Percentiles rank a stretch among this genome's conserved stretches.
Evolutionary conservation across 352 stramenopile species (phyloP).

Genomic region (Thalassiosira livingstoniorum): DNA sequence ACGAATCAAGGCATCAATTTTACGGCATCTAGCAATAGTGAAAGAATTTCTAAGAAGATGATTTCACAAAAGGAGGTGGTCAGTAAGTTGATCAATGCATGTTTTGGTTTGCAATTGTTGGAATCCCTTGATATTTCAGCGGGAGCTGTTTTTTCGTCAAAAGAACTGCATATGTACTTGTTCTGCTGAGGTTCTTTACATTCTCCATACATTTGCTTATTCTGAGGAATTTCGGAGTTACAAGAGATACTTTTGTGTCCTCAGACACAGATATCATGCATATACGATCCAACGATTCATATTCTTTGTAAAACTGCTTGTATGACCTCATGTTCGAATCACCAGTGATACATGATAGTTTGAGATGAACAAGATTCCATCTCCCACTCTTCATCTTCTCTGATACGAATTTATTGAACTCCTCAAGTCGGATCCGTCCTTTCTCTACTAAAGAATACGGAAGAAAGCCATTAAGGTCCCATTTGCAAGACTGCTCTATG

Average conservation of each 20-base stretch:
- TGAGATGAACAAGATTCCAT: slow-evolving; percentile 60
- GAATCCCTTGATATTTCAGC: not conserved
- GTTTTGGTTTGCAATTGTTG: no score
- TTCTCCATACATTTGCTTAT: slow-evolving; percentile 54
- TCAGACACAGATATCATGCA: slow-evolving; percentile 69
- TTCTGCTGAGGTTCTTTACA: slow-evolving; percentile 55
- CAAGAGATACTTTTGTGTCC: slow-evolving; percentile 76
- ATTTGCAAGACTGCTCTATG: slow-evolving; percentile 44
- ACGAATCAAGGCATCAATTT: no score
- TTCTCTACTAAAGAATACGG: slow-evolving; percentile 68
- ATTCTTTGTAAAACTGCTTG: slow-evolving; percentile 79
- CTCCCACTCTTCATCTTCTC: slow-evolving; percentile 69
- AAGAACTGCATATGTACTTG: slow-evolving; percentile 72
- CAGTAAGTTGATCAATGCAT: no score
- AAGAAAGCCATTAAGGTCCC: slow-evolving; percentile 59
- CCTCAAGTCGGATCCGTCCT: slow-evolving; percentile 69
- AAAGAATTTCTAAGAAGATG: no score
- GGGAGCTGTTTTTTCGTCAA: slow-evolving; percentile 61
- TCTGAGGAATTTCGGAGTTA: slow-evolving; percentile 78
- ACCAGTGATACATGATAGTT: slow-evolving; percentile 55
- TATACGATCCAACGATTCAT: slow-evolving; percentile 71
- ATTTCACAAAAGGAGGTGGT: no score
- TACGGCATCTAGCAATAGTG: no score
- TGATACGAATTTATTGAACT: slow-evolving; percentile 77
- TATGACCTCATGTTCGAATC: slow-evolving; percentile 65